Evolutionary conservation across 1,284 basidiomycete species (phyloP).

Genomic region (Boletus sp.): DNA sequence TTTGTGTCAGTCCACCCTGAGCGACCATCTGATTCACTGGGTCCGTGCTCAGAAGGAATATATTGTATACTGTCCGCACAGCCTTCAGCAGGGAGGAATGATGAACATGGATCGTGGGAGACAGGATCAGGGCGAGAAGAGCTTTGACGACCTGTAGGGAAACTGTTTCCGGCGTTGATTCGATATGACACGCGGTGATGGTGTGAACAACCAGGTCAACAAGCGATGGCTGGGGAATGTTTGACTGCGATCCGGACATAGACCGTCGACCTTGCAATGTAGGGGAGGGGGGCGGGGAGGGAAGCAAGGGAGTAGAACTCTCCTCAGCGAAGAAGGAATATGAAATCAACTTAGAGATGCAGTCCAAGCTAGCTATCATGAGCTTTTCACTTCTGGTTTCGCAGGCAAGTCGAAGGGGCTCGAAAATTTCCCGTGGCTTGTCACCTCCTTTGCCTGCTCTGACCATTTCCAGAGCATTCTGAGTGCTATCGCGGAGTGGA

Average conservation of each 20-base stretch:
- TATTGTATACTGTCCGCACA: slow-evolving; percentile 94
- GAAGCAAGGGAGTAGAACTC: slow-evolving; percentile 24
- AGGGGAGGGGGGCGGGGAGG: slow-evolving; percentile 72
- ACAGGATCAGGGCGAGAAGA: slow-evolving; percentile 82
- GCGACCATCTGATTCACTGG: slow-evolving; percentile 94
- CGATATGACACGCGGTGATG: slow-evolving; percentile 88
- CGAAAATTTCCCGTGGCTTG: slow-evolving; percentile 82
- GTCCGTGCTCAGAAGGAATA: slow-evolving; percentile 87
- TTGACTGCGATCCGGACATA: slow-evolving; percentile 47
- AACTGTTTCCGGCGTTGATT: slow-evolving; percentile 82
- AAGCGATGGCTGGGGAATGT: slow-evolving; percentile 60
- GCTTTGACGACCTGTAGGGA: slow-evolving; percentile 95
- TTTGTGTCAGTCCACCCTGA: slow-evolving; percentile 93
- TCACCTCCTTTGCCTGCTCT: slow-evolving; percentile 67
- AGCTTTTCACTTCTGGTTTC: slow-evolving; percentile 90
- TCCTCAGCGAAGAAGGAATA: slow-evolving; percentile 90
- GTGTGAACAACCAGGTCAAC: slow-evolving; percentile 92
- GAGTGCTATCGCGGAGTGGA: slow-evolving; percentile 78
- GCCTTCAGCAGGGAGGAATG: slow-evolving; percentile 93
- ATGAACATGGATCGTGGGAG: slow-evolving; percentile 82
- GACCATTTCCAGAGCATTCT: slow-evolving; percentile 81
- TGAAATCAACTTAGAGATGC: slow-evolving; percentile 92
- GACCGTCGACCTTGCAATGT: slow-evolving; percentile 43
- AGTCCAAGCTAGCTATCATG: slow-evolving; percentile 92
- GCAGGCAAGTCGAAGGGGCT: slow-evolving; percentile 89